phyloP scores from a whole-genome alignment of 306 rosid genomes.

The Neltuma alba region DNA sequence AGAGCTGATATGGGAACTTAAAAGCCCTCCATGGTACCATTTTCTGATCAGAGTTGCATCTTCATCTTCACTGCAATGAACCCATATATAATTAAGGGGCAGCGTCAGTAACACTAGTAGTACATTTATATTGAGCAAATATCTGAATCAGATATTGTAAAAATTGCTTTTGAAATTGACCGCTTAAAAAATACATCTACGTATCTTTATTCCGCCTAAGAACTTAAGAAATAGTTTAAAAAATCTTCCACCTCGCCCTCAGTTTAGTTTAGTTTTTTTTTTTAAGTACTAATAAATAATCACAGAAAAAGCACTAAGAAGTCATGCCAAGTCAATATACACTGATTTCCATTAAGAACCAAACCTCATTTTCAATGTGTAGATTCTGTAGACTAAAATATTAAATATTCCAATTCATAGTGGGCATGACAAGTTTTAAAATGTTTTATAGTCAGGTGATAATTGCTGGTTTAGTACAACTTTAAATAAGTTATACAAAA shows the following conservation, averaged over 20 bases:
- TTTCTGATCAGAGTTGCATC: constrained; percentile 16
- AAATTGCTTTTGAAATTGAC: background rate
- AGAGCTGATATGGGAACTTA: background rate
- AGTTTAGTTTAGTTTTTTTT: background rate
- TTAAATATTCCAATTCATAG: background rate
- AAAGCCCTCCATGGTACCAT: constrained; percentile 31
- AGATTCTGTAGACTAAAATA: background rate
- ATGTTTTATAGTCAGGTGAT: background rate
- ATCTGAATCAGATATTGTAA: background rate
- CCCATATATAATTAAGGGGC: background rate
- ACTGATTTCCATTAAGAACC: background rate
- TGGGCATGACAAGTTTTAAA: background rate
- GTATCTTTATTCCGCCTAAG: background rate
- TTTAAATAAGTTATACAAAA: background rate
- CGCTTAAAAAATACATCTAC: background rate
- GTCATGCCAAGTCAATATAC: constrained; percentile 7
- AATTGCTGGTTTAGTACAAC: constrained; percentile 12
- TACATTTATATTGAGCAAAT: background rate
- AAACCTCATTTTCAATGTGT: background rate
- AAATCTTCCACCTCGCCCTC: background rate
- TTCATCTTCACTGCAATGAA: constrained; percentile 24
- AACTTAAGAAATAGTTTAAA: background rate
- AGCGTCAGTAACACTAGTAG: background rate
- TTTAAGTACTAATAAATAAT: background rate
- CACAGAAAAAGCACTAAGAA: background rate